A percentile compares a stretch with the other conserved stretches of the same genome.
These are phyloP conservation scores for Kurtzmaniella fragi DNA, from an alignment of 805 yeast genomes.

Conservation along the genomic window DNA sequence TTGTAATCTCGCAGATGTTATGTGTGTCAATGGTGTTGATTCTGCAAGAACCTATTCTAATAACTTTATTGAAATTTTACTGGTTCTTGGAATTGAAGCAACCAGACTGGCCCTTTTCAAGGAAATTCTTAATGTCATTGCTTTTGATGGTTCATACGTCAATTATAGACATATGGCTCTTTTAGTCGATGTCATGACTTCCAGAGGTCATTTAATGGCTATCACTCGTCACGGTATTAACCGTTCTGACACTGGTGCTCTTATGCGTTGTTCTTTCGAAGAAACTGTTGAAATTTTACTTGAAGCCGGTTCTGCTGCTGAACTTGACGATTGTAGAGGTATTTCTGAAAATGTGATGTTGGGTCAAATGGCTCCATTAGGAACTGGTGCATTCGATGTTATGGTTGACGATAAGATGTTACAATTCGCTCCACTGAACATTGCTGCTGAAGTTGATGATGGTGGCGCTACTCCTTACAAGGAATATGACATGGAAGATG, in stretches of 20 bases:
- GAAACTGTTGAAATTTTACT: constrained; percentile 96
- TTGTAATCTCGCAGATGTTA: constrained; percentile 90
- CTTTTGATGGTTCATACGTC: constrained; percentile 99
- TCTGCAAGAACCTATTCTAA: constrained; percentile 87
- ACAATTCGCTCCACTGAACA: constrained; percentile 54
- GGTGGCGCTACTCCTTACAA: constrained; percentile 95
- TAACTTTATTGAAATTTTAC: constrained; percentile 91
- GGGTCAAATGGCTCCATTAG: constrained; percentile 98
- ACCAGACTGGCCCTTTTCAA: constrained; percentile 90
- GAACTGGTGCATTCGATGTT: constrained; percentile 97
- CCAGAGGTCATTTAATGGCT: constrained; percentile 97
- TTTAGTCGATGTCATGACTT: constrained; percentile 96
- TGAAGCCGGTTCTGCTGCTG: constrained; percentile 98
- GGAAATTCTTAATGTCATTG: constrained; percentile 95
- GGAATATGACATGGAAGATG: constrained; percentile 55
- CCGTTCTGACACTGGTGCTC: constrained; percentile 97
- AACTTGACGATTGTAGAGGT: constrained; percentile 96
- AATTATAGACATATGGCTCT: constrained; percentile 98
- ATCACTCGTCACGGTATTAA: constrained; percentile 99
- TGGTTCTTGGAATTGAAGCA: constrained; percentile 97
- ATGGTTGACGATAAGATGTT: constrained; percentile 88
- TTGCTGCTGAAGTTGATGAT: constrained; percentile 35
- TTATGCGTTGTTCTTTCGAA: constrained; percentile 99
- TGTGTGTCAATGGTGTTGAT: constrained; percentile 94
- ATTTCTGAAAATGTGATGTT: constrained; percentile 96